Base-by-base conservation (phyloP, 2,329 filamentous ascomycete genomes). In the Mariannaea sp. region DNA sequence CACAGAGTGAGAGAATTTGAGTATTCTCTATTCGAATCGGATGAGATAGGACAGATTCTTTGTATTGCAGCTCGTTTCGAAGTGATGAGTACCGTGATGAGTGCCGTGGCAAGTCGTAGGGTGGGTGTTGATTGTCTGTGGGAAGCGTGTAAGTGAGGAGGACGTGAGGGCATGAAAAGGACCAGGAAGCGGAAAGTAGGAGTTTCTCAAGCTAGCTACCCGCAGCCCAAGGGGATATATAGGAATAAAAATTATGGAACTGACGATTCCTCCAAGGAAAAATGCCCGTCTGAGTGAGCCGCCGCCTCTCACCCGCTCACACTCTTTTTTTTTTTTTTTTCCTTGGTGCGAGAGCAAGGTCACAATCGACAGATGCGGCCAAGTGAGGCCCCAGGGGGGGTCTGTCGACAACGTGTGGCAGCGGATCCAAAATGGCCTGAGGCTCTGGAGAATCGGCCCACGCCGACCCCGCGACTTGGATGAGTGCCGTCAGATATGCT, bases 401-500 rank as follows among this genome's bases (percentile, higher is more conserved):
- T 71, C 68, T 65, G 67, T 56, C 60, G 66, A 71, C 64, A 68
- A 69, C 64, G 65, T 67, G 65, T 66, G 65, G 65, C 65, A 63
- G 67, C 63, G 68, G 66, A 63, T 57, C 64, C 60, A 66, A 58
- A 70, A 69, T 71, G 69, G 69, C 60, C 68, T 70, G 69, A 71
- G 65, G 56, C 65, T 68, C 61, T 59, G 59, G 53, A 68, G 60
- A 67, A 71, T 71, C 69, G 69, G 69, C 62, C 69, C 69, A 71
- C 68, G 60, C 69, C 64, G 64, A 66, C 64, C 64, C 64, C 62
- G 64, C 64, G 64, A 57, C 56, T 45, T 60, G 51, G 52, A 42
- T 61, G 57, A 59, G 56, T 60, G 55, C 58, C 59, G 58, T 52
- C 59, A 65, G 61, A 66, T 66, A 65, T 65, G 62, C 62, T 64